These are phyloP conservation scores for Perilla frutescens DNA, from an alignment of 257 asterid species.

Conservation along the genomic window DNA sequence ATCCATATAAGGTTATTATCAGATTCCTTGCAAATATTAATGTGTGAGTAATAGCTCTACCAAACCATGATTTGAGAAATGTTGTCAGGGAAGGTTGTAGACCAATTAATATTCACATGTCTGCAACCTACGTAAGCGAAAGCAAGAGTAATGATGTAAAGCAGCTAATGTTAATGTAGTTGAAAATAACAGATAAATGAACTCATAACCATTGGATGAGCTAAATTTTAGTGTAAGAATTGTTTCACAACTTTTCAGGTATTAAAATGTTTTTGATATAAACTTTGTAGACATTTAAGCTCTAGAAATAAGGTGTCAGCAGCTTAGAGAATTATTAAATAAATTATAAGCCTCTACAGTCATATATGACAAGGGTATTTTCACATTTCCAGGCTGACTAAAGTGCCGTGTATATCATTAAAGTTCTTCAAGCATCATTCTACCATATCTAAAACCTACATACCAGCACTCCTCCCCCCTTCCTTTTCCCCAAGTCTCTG, in stretches of 20 bases:
- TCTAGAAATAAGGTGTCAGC: conserved; percentile 19
- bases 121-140: background rate
- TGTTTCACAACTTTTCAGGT: conserved; percentile 16
- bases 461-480: background rate
- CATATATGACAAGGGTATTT: conserved; percentile 7
- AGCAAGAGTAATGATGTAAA: background rate
- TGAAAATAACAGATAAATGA: background rate
- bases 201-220: background rate
- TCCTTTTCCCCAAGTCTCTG: background rate
- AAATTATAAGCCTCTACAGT: conserved; percentile 10
- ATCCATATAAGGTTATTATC: conserved; percentile 17
- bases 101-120: conserved; percentile 6
- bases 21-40: conserved; percentile 8
- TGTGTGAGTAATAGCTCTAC: background rate
- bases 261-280: background rate
- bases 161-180: conserved; percentile 2
- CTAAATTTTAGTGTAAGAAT: background rate
- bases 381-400: conserved; percentile 2
- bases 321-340: conserved; percentile 24
- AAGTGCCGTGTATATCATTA: conserved; percentile 16
- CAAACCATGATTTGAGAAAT: conserved; percentile 21
- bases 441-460: conserved; percentile 2
- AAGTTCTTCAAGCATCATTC: background rate
- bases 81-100: conserved; percentile 13
- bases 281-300: conserved; percentile 1